Evolutionary conservation across 2,329 filamentous ascomycete genomes (phyloP), one percentile per base, ranked within the genome.

Genomic region (Trichoderma atrobrunneum): DNA sequence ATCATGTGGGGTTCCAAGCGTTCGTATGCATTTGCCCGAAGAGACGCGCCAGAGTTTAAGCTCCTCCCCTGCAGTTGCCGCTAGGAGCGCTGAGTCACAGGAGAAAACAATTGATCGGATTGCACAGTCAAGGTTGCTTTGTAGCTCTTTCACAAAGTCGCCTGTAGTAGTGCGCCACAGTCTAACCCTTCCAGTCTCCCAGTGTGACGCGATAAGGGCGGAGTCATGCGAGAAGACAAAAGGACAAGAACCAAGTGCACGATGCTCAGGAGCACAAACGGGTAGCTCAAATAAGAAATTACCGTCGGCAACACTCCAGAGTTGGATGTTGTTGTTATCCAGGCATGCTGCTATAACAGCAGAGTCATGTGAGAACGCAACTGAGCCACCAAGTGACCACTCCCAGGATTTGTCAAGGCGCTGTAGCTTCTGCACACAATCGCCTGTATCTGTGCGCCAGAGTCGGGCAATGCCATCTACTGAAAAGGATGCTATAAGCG

Each of bases 341-440:
- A 12, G 43, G 10, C 43, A 8, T 51, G n/a, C 8, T 21, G 43
- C 43, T 51, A 51, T n/a, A 21, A 51, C 5, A n/a, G 43, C n/a
- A n/a, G n/a, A 51, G 1, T 51, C n/a, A 21, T 51, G 43, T 3
- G 43, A 51, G 43, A 51, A 48, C 4, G n/a, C 43, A 48, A 48
- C 3, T 43, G 3, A 43, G 16, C 16, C 36, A n/a, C 16, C 36
- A n/a, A 2, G 5, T n/a, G 16, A 2, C 36, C 16, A 0, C 11
- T 6, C 5, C 16, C 36, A 0, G 16, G 6, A 8, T 39, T 0
- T 4, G 7, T 8, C 1, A 5, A n/a, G 36, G 16, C 7, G 7
- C 3, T 4, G 18, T n/a, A 43, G 3, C 39, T 43, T 43, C 16
- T 2, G 43, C 43, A 51, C 5, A 10, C 43, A 51, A 3, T 51